Base-by-base conservation (phyloP, 1,284 basidiomycete species). In the Rhodotorula sp. region DNA sequence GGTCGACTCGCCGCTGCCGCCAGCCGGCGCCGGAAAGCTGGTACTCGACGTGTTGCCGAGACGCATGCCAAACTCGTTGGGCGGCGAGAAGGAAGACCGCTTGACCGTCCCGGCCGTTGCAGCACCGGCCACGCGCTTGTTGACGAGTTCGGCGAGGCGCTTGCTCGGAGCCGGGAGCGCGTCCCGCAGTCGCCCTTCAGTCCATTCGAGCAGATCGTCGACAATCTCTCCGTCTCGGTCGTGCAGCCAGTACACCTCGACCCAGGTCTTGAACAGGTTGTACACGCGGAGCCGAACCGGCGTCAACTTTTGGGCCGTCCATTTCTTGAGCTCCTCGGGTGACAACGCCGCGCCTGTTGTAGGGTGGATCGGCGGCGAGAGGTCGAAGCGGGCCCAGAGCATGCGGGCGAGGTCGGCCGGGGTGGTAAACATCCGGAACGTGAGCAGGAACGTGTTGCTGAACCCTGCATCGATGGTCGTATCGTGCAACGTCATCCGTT, bases 401-500 rank as follows among this genome's bases (percentile, higher is more conserved):
- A 88, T 85, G 16, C 90, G 86, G 2, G 91, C 85, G 45, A 99
- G 86, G 69, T 91, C 89, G 12, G 82, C 69, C 1, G 95, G 91
- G 0, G 89, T 87, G 1, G 90, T 88, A 82, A 97, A 98, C 73
- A 97, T 83, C n/a, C 95, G 87, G 85, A 99, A 99, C 1, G 94
- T 97, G 79, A 95, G 84, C 85, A 95, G 95, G 84, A 99, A 98
- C 23, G 95, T 90, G 2, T 89, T 87, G 34, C 89, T 86, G 79
- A 97, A 94, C 0, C 87, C 87, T 23, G 89, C 85, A 77, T 98
- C 94, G 69, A 82, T 81, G 62, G 92, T 87, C 61, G 89, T 89
- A 78, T 94, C 92, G 79, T 95, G 92, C 3, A 94, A 92, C n/a
- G 95, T 95, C 89, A 99, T 90, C 83, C 92, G 93, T 82, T 95